Evolutionary conservation across 148 eudicot species (phyloP).

Genomic region (Chenopodium quinoa): DNA sequence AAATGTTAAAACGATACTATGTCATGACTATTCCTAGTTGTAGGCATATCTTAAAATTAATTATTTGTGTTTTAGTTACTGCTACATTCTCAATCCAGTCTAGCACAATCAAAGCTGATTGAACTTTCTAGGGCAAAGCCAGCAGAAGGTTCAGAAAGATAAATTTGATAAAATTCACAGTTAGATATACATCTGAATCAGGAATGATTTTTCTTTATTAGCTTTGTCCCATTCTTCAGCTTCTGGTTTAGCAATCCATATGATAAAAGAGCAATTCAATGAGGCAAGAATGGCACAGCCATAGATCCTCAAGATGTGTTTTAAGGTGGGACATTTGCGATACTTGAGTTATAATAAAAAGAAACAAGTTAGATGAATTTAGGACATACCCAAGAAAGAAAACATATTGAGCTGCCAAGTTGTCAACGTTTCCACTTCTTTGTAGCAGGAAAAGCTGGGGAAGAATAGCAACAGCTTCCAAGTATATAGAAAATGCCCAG

Average conservation of each 20-base stretch:
- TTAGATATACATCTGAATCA: not conserved
- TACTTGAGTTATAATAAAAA: not conserved
- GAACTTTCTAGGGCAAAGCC: not conserved
- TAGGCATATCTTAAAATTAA: not conserved
- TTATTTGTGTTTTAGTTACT: not conserved
- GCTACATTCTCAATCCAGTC: not conserved
- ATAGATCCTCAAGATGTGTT: not conserved
- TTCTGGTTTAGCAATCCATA: not conserved
- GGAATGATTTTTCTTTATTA: not conserved
- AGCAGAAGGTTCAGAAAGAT: not conserved
- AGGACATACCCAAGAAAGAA: slow-evolving; percentile 69
- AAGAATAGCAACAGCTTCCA: slow-evolving; percentile 90
- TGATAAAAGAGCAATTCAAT: not conserved
- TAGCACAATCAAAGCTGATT: not conserved
- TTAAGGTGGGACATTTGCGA: not conserved
- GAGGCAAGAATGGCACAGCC: not conserved
- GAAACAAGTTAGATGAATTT: slow-evolving; percentile 11
- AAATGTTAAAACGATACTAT: not conserved
- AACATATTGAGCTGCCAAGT: slow-evolving; percentile 76
- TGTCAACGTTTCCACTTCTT: slow-evolving; percentile 88
- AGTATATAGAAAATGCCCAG: slow-evolving; percentile 81
- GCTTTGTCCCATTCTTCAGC: not conserved
- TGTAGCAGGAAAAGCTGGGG: slow-evolving; percentile 85
- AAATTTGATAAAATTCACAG: not conserved
- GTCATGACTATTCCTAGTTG: not conserved